phyloP scores from a whole-genome alignment of 2,329 filamentous ascomycete genomes.

The Monascus ruber region DNA sequence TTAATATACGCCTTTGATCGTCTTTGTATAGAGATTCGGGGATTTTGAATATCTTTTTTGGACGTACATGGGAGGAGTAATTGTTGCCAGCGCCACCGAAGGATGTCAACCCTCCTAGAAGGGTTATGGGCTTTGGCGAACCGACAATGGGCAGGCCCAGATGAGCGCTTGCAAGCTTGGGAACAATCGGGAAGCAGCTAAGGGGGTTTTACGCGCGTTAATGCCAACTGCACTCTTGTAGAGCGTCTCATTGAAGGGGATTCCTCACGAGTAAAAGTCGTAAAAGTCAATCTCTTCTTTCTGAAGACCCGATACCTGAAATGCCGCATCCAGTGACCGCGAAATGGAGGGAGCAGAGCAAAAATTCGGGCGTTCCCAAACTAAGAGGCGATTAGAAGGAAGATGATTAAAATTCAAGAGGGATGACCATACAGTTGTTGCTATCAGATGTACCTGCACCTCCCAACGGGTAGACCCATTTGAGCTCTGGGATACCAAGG shows the following conservation, averaged over 20 bases:
- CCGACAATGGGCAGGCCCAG: constrained; percentile 41
- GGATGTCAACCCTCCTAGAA: constrained; percentile 55
- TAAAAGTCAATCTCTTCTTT: constrained; percentile 47
- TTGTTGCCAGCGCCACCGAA: constrained; percentile 63
- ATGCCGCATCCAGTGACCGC: constrained; percentile 43
- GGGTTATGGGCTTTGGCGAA: constrained; percentile 43
- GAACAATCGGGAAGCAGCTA: constrained; percentile 59
- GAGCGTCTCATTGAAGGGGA: not conserved
- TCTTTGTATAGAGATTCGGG: not conserved
- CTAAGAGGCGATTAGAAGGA: constrained; percentile 19
- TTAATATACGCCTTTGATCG: not conserved
- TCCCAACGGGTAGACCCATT: constrained; percentile 54
- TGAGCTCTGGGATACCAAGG: constrained; percentile 42
- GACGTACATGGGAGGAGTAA: constrained; percentile 53
- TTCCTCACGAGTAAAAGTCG: constrained; percentile 51
- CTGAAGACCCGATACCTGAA: constrained; percentile 37
- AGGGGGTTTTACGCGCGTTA: too few relatives aligned
- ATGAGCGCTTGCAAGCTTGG: constrained; percentile 53
- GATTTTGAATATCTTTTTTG: constrained; percentile 6
- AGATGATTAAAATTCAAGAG: not conserved
- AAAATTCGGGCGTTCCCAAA: constrained; percentile 53
- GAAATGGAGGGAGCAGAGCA: constrained; percentile 48
- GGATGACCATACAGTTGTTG: constrained; percentile 36
- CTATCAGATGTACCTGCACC: constrained; percentile 52
- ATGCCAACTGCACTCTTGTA: too few relatives aligned